Conservation (phyloP, 306 rosid genomes). For the Lathyrus oleraceus region DNA sequence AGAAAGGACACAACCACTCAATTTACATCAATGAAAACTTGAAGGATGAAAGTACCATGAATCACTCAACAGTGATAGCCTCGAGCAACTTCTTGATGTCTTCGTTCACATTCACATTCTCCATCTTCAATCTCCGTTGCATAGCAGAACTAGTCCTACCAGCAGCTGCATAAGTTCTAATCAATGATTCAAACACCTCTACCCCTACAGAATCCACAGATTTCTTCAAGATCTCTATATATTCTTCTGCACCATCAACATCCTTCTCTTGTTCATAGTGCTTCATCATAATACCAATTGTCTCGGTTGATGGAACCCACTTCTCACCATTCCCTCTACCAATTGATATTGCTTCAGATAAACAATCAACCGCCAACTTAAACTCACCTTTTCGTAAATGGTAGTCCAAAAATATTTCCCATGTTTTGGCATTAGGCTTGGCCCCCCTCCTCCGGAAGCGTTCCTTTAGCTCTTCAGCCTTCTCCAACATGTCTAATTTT, state of each 20-base stretch:
- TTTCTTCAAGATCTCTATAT: slow-evolving; percentile 69
- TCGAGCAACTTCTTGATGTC: slow-evolving; percentile 66
- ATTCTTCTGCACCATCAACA: slow-evolving; percentile 82
- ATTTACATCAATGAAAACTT: slow-evolving; percentile 38
- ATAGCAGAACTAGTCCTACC: slow-evolving; percentile 62
- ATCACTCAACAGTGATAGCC: slow-evolving; percentile 59
- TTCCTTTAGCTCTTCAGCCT: slow-evolving; percentile 71
- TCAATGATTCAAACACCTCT: slow-evolving; percentile 73
- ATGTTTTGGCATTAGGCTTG: slow-evolving; percentile 76
- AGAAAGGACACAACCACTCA: slow-evolving; percentile 31
- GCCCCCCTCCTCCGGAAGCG: slow-evolving; percentile 70
- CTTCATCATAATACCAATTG: slow-evolving; percentile 52
- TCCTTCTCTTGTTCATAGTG: slow-evolving; percentile 76
- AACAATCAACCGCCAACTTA: slow-evolving; percentile 59
- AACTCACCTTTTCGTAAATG: slow-evolving; percentile 61
- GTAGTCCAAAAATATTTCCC: slow-evolving; percentile 71
- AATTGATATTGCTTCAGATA: slow-evolving; percentile 60
- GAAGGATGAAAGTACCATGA: slow-evolving; percentile 22
- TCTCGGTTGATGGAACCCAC: slow-evolving; percentile 60
- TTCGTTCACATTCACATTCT: slow-evolving; percentile 67
- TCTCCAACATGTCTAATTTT: slow-evolving; percentile 59
- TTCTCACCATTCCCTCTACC: slow-evolving; percentile 74
- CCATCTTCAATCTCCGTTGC: slow-evolving; percentile 79
- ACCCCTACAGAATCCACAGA: slow-evolving; percentile 47
- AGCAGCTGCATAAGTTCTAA: slow-evolving; percentile 77